A percentile compares a stretch with the other conserved stretches of the same genome.
phyloP scores from a whole-genome alignment of 495 filamentous ascomycete species.

The Talaromyces stipitatus region DNA sequence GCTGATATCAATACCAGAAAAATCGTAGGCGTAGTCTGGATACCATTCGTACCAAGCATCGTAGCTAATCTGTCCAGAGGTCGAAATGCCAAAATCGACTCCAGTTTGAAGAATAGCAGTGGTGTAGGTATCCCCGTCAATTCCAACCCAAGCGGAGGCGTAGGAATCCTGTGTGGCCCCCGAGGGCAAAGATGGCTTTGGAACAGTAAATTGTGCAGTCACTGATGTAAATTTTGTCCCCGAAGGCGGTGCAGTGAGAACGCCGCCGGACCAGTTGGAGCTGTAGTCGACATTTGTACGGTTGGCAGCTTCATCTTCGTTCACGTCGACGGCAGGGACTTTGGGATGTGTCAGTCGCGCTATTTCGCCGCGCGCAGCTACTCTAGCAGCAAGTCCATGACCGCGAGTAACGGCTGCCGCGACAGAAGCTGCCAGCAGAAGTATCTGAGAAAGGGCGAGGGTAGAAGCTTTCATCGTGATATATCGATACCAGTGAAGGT shows the following conservation, averaged over 20 bases:
- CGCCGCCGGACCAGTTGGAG: slow-evolving; percentile 55
- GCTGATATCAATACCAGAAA: slow-evolving; percentile 39
- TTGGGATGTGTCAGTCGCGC: slow-evolving; percentile 16
- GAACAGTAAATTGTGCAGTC: slow-evolving; percentile 49
- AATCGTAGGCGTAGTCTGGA: slow-evolving; percentile 49
- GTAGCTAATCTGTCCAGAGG: slow-evolving; percentile 28
- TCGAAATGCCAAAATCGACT: slow-evolving; percentile 45
- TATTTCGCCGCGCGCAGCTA: slow-evolving; percentile 5
- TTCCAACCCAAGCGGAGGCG: slow-evolving; percentile 55
- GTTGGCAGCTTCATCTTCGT: slow-evolving; percentile 12
- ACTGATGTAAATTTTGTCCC: slow-evolving; percentile 44
- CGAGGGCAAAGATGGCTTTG: slow-evolving; percentile 38
- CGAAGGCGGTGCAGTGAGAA: slow-evolving; percentile 30
- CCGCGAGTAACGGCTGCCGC: slow-evolving; percentile 19
- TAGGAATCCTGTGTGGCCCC: slow-evolving; percentile 21
- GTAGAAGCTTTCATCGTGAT: slow-evolving; percentile 3
- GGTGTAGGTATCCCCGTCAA: slow-evolving; percentile 53
- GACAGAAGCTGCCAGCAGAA: slow-evolving; percentile 14
- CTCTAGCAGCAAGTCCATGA: slow-evolving; percentile 14
- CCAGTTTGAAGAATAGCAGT: slow-evolving; percentile 55
- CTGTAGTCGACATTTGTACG: slow-evolving; percentile 38
- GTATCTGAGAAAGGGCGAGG: neutral
- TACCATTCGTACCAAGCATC: slow-evolving; percentile 64
- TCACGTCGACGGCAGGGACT: slow-evolving; percentile 15
- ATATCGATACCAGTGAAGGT: neutral